Base-by-base conservation (phyloP, 2,329 filamentous ascomycete genomes). In the Parastagonospora avenae region DNA sequence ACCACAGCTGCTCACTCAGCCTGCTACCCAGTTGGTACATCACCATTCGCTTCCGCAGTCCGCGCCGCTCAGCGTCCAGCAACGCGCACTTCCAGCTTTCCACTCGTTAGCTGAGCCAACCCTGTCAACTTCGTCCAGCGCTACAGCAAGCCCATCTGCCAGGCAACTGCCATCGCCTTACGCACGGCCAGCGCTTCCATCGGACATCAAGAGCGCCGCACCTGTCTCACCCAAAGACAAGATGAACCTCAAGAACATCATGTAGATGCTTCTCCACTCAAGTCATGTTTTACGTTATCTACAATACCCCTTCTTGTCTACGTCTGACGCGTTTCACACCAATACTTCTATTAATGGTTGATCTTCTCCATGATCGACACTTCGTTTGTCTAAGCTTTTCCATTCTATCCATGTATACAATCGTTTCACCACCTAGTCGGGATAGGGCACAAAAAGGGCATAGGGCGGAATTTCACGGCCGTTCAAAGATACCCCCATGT, bases 171-270 rank as follows among this genome's bases (percentile, higher is more conserved):
- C 68, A 7, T 69, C 62, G 30, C 67, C 68, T 8, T 70, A 67
- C 49, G 40, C 60, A 5, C 62, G 62, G 24, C 41, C 64, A 10
- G 51, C 46, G 8, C 49, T 60, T 24, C 50, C 55, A 8, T 42
- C 44, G 41, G 63, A 69, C 42, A 63, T 62, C 30, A 62, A 55
- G 42, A 70, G 68, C 46, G 68, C 67, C 46, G 68, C 67, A 43
- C 71, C 71, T 38, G 62, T 67, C 46, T 71, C 70, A 48, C 71
- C 71, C 11, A 64, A 60, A 33, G 60, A 63, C 48, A 66, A 60
- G 58, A 72, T 74, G 69, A 68, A 64, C 51, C 61, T 73, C 29
- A 62, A 62, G 50, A 63, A 62, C 59, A 68, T 73, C 57, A 61
- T 71, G 59, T 71, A 64, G 61, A 60, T 59, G 56, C 53, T 16